Evolutionary conservation across 2,329 filamentous ascomycete genomes (phyloP).

Genomic region (Sporothrix protearum): DNA sequence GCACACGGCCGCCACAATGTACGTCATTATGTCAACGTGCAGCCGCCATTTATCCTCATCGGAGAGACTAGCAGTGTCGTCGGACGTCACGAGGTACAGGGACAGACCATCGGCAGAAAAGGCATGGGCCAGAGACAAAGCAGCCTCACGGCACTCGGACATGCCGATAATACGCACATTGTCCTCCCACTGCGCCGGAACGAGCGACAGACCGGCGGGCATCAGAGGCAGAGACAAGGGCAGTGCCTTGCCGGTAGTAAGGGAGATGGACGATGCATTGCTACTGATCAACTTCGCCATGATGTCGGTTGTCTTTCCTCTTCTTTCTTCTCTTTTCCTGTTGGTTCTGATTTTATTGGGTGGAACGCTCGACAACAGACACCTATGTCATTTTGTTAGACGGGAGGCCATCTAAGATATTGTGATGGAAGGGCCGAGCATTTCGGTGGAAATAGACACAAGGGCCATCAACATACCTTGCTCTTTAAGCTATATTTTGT

Average conservation of each 20-base stretch:
- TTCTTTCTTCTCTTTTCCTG: not conserved
- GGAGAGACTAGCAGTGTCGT: conserved; percentile 56
- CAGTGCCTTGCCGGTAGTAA: not conserved
- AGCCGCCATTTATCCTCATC: conserved; percentile 70
- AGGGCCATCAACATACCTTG: not conserved
- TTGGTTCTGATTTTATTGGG: not conserved
- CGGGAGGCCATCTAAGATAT: too few species aligned
- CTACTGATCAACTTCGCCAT: conserved; percentile 42
- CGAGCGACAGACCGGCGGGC: conserved; percentile 41
- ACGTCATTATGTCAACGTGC: conserved; percentile 73
- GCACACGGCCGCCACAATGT: conserved; percentile 71
- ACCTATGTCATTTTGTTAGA: not conserved
- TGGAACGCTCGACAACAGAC: not conserved
- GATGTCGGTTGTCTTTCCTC: conserved; percentile 33
- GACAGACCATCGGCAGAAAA: conserved; percentile 73
- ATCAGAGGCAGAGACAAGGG: not conserved
- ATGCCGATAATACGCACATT: conserved; percentile 61
- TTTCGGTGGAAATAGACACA: not conserved
- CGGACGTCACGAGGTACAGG: conserved; percentile 65
- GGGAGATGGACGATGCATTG: conserved; percentile 27
- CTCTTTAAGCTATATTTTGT: conserved; percentile 45
- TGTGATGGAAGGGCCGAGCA: not conserved
- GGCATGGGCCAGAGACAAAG: conserved; percentile 68
- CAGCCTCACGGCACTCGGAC: conserved; percentile 68
- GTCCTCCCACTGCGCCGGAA: conserved; percentile 52